A percentile compares a stretch with the other conserved stretches of the same genome.
Conservation (phyloP, 257 asterid genomes). For the Plantago ovata region DNA sequence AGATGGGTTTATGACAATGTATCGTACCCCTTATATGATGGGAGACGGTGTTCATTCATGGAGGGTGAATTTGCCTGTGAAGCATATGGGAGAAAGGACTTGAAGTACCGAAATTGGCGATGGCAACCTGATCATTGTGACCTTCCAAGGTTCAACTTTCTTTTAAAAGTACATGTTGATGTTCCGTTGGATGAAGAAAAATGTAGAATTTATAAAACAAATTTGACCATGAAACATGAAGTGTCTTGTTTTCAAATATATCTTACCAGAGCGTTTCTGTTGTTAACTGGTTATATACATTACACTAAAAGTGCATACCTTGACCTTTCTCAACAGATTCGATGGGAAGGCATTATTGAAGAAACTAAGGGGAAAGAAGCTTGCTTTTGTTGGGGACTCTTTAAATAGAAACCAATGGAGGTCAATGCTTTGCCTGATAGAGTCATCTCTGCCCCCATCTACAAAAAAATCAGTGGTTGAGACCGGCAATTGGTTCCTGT, state of each 20-base stretch:
- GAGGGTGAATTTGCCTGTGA: slow-evolving; percentile 33
- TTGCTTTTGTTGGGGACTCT: slow-evolving; percentile 49
- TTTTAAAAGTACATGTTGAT: background rate
- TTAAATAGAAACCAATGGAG: slow-evolving; percentile 42
- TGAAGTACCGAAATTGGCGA: slow-evolving; percentile 34
- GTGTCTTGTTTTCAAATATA: too few relatives aligned
- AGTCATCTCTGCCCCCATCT: slow-evolving; percentile 26
- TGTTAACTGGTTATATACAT: background rate
- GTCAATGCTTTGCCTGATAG: slow-evolving; percentile 44
- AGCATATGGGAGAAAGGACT: slow-evolving; percentile 32
- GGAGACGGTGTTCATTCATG: slow-evolving; percentile 33
- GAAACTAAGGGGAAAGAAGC: slow-evolving; percentile 38
- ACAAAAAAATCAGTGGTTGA: slow-evolving; percentile 26
- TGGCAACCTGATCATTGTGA: slow-evolving; percentile 54
- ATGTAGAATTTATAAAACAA: background rate
- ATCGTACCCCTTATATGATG: slow-evolving; percentile 34
- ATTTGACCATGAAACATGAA: too few relatives aligned
- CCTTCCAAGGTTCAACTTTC: slow-evolving; percentile 7
- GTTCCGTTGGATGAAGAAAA: background rate
- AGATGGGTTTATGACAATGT: slow-evolving; percentile 30
- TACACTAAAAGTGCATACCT: background rate
- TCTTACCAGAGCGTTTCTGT: background rate
- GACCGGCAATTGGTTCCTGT: slow-evolving; percentile 31
- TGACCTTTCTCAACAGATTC: slow-evolving; percentile 26
- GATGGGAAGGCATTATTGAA: slow-evolving; percentile 33